Evolutionary conservation across 441 rosid species (phyloP), one percentile per base, ranked within the genome.

Genomic region (Metrosideros polymorpha): DNA sequence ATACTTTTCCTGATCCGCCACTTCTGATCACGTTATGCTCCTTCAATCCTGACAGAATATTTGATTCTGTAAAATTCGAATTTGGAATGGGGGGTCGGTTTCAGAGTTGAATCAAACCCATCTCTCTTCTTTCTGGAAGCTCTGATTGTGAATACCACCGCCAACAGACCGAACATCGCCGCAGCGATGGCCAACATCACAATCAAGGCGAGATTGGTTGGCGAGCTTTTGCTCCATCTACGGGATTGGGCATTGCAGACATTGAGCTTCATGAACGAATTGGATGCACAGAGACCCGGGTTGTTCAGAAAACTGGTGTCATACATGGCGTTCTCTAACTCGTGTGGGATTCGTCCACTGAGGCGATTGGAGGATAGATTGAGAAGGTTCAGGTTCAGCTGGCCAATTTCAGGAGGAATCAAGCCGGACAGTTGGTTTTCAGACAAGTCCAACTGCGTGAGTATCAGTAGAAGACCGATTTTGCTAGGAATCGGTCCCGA

Each of bases 361-460:
- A 95, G 92, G 39, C 49, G 88, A 89, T 95, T 95, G 56, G 94
- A 92, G n/a, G 98, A 94, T 6, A 94, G 90, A 88, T 95, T 91
- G 19, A 95, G 92, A 82, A 5, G 42, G 51, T n/a, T 90, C 47
- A 47, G 22, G 59, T 6, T 84, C 42, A 85, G n/a, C 42, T 0
- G 66, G 12, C 92, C 92, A 8, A 91, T 22, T 75, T 89, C 61
- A 15, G 84, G 22, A 2, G 94, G 94, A 85, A 92, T 87, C 6
- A 7, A 66, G 45, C 94, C 91, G 4, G 90, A 90, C 79, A 92
- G 43, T 63, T 71, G 89, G 87, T 92, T 91, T 32, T 66, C 87
- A 42, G 93, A 92, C 84, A 92, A 88, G 82, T 92, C 92, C 77
- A 92, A 83, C 19, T 47, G n/a, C 1, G 9, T 25, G 45, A 92